Evolutionary conservation across 1,284 basidiomycete species (phyloP).

Genomic region (Laetiporus sulphureus): DNA sequence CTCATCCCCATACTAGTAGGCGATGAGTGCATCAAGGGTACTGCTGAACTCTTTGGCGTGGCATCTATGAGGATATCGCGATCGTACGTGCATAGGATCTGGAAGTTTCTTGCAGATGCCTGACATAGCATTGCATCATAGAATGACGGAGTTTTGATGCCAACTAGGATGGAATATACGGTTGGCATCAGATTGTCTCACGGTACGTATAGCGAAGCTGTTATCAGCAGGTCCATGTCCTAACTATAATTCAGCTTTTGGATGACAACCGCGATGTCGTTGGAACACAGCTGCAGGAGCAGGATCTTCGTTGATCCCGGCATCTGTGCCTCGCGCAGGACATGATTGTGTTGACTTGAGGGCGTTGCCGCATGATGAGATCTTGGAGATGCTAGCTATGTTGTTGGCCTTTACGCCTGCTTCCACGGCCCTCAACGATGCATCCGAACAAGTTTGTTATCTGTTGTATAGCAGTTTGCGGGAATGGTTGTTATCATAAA

Average conservation of each 20-base stretch:
- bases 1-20: constrained; percentile 24
- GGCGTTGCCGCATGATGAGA: constrained; percentile 17
- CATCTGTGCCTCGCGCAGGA: constrained; percentile 15
- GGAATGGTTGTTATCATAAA: constrained; percentile 24
- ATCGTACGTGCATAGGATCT: constrained; percentile 16
- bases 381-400: constrained; percentile 23
- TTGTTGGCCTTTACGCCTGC: background rate
- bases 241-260: constrained; percentile 16
- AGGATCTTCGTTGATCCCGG: constrained; percentile 14
- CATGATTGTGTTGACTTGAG: constrained; percentile 20
- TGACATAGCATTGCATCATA: constrained; percentile 4
- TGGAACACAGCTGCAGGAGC: constrained; percentile 18
- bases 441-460: constrained; percentile 17
- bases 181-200: constrained; percentile 20
- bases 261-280: constrained; percentile 24
- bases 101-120: background rate
- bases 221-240: background rate
- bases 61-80: constrained; percentile 23
- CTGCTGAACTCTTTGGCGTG: constrained; percentile 24
- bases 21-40: constrained; percentile 22
- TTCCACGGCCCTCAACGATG: background rate
- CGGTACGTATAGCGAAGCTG: constrained; percentile 14
- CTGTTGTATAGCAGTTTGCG: constrained; percentile 23
- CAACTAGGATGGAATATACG: constrained; percentile 26
- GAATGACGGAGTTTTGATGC: constrained; percentile 25